These are phyloP conservation scores for Alternaria brassicae DNA, from an alignment of 2,329 filamentous ascomycete species.

Conservation along the genomic window DNA sequence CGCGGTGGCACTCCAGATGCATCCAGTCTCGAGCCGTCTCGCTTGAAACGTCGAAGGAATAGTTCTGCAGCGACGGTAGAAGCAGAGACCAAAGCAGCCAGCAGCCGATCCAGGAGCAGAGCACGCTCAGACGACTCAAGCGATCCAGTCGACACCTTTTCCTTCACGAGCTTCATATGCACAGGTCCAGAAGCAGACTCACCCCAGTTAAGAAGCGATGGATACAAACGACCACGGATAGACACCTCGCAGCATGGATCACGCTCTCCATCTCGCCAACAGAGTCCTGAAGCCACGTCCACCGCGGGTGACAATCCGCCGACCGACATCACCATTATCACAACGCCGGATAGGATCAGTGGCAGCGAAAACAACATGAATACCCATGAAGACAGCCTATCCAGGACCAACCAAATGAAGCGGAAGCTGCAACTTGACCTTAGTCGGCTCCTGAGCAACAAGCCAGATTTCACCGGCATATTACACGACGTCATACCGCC, in stretches of 20 bases:
- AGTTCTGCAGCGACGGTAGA: neutral
- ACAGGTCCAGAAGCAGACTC: neutral
- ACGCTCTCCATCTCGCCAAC: neutral
- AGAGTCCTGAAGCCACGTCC: neutral
- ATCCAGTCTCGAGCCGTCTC: neutral
- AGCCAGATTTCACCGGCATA: conserved; percentile 3
- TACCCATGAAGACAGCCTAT: neutral
- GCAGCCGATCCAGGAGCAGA: neutral
- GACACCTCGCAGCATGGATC: neutral
- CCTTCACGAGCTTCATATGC: neutral
- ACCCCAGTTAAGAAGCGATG: neutral
- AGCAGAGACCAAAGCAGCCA: neutral
- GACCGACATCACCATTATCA: neutral
- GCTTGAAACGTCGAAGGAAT: neutral
- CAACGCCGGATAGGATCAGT: neutral
- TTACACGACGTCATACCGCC: neutral
- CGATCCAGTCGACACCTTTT: neutral
- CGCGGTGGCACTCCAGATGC: neutral
- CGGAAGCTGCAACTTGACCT: conserved; percentile 1
- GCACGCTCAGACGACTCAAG: neutral
- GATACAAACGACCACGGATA: neutral
- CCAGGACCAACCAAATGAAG: neutral
- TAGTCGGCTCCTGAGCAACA: neutral
- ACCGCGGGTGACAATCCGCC: neutral
- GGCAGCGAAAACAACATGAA: neutral